Evolutionary conservation across 768 basidiomycete genomes (phyloP), one percentile per base, ranked within the genome.

Genomic region (Auriscalpium microsporum): DNA sequence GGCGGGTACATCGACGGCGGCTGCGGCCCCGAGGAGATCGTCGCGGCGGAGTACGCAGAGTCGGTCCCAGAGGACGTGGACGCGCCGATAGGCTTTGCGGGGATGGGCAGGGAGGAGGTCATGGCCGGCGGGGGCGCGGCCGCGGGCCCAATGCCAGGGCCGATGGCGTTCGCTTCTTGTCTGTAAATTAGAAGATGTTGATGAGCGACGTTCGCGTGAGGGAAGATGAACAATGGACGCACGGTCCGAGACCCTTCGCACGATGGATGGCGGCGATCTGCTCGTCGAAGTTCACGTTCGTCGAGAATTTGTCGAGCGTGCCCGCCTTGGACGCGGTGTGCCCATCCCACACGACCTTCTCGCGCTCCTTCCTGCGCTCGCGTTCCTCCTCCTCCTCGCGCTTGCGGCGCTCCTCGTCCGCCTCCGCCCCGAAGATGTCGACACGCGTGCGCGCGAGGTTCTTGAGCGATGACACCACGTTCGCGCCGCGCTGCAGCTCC

Each of bases 261-360:
- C 87, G 87, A 72, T 96, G 94, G 56, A 98, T 93, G 48, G 94
- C 92, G 45, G 91, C 91, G 68, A 99, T 99, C 68, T 99, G 96
- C 66, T 97, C 94, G 72, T 97, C 93, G 68, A 98, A 86, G 68
- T 93, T 94, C 75, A 90, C 93, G 59, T 87, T 87, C 14, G 83
- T 85, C 49, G 94, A 94, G 75, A 87, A 99, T 66, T 92, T 92
- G 78, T 94, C 90, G 65, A 94, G 76, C 1, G 93, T 96, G 62
- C 83, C 84, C 49, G 87, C 87, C 72, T 94, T 97, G 45, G 92
- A 89, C 45, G 92, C 89, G 2, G 94, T 94, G 70, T 98, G 94
- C 63, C 96, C 96, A 71, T 98, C 96, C 96, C 96, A 99, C 49
- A 97, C 90, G 62, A 91, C 89, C 68, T 90, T 94, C 72, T 98